Conservation (phyloP, 2,329 filamentous ascomycete species). For the Geosmithia flava region DNA sequence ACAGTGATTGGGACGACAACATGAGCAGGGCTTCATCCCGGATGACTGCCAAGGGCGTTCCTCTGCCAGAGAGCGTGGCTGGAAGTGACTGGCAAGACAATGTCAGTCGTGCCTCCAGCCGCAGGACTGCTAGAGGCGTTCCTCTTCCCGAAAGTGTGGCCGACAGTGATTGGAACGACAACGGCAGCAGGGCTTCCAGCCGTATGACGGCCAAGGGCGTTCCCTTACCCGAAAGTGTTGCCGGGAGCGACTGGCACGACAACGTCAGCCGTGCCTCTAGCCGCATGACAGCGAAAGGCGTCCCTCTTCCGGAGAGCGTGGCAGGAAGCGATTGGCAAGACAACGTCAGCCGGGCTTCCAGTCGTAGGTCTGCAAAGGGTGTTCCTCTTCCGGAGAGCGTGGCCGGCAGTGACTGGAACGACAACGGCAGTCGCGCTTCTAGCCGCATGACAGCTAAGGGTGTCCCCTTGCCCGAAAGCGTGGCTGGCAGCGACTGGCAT, state of each 20-base stretch:
- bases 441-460: background rate
- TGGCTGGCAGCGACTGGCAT: conserved; percentile 7
- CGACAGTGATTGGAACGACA: conserved; percentile 14
- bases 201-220: background rate
- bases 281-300: background rate
- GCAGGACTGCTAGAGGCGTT: conserved; percentile 15
- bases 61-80: conserved; percentile 10
- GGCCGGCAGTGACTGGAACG: background rate
- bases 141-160: conserved; percentile 27
- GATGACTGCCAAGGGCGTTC: background rate
- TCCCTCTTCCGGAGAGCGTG: conserved; percentile 6
- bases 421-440: background rate
- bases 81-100: conserved; percentile 1
- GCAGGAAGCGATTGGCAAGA: background rate
- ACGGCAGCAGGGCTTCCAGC: background rate
- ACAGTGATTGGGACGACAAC: background rate
- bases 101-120: background rate
- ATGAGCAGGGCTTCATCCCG: background rate
- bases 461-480: conserved; percentile 6
- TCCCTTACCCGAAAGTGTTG: background rate
- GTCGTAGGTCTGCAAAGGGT: background rate
- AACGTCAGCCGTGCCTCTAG: background rate
- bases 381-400: no score
- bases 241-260: conserved; percentile 5
- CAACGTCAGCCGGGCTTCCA: background rate